Conservation (phyloP, 1,139 yeast genomes). For the Arxiozyma bovina region DNA sequence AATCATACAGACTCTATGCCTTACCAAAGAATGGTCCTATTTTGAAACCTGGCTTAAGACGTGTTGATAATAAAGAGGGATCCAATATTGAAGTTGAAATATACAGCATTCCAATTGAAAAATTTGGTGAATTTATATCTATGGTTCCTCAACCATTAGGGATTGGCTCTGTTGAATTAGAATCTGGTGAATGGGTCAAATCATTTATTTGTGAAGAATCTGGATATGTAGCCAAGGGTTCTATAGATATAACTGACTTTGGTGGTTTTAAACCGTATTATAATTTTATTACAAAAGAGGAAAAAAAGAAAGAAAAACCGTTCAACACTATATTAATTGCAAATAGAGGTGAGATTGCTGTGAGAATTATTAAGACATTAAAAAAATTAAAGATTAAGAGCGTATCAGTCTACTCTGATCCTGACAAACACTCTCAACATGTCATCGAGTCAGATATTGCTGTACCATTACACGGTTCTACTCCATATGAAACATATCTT, state of each 20-base stretch:
- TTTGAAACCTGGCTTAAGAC: conserved; percentile 79
- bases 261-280: conserved; percentile 86
- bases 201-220: conserved; percentile 89
- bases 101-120: conserved; percentile 68
- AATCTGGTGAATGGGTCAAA: conserved; percentile 72
- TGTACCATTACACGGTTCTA: conserved; percentile 65
- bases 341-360: conserved; percentile 97
- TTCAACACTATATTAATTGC: conserved; percentile 85
- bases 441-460: conserved; percentile 75
- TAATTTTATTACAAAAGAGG: conserved; percentile 27
- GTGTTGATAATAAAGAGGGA: conserved; percentile 49
- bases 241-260: conserved; percentile 66
- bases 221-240: conserved; percentile 64
- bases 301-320: conserved; percentile 37
- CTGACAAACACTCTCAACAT: conserved; percentile 83
- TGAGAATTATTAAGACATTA: conserved; percentile 79
- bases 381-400: conserved; percentile 69
- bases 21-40: conserved; percentile 66
- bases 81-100: conserved; percentile 62
- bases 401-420: conserved; percentile 84
- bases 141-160: conserved; percentile 94
- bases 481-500: conserved; percentile 87
- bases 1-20: conserved; percentile 71
- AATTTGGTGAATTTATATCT: conserved; percentile 70
- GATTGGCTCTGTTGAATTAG: conserved; percentile 81